phyloP scores from a whole-genome alignment of 2,329 filamentous ascomycete genomes.

The Scleromitrula shiraiana region DNA sequence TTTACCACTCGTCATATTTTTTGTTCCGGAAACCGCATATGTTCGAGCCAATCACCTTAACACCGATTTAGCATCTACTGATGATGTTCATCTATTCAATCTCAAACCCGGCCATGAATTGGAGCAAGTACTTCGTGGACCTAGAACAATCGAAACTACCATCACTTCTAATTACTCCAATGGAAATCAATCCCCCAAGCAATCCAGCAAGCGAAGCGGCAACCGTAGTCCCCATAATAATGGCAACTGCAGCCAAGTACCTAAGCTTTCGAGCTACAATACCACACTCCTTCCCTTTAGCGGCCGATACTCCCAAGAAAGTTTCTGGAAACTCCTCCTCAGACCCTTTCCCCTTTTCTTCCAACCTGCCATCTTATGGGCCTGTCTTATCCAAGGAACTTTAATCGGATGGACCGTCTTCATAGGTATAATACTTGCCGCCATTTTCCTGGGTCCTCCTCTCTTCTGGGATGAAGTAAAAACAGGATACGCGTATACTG shows the following conservation, averaged over 20 bases:
- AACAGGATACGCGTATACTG: slow-evolving; percentile 81
- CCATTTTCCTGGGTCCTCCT: slow-evolving; percentile 72
- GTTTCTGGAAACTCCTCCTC: slow-evolving; percentile 55
- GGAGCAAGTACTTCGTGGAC: not conserved
- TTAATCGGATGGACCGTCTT: slow-evolving; percentile 96
- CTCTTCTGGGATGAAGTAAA: slow-evolving; percentile 74
- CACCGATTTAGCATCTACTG: slow-evolving; percentile 47
- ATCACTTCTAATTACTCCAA: slow-evolving; percentile 3
- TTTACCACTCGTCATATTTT: slow-evolving; percentile 64
- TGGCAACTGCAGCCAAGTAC: slow-evolving; percentile 23
- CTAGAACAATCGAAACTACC: slow-evolving; percentile 4
- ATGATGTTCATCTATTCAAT: slow-evolving; percentile 12
- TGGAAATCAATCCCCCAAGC: not conserved
- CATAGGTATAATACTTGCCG: slow-evolving; percentile 75
- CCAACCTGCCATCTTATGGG: slow-evolving; percentile 81
- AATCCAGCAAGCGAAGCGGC: not conserved
- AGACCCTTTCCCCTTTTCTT: slow-evolving; percentile 76
- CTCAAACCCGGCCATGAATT: slow-evolving; percentile 7
- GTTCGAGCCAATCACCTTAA: slow-evolving; percentile 59
- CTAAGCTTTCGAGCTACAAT: slow-evolving; percentile 37
- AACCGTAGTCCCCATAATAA: not conserved
- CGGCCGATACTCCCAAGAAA: slow-evolving; percentile 72
- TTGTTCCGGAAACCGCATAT: slow-evolving; percentile 81
- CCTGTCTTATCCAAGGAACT: slow-evolving; percentile 70
- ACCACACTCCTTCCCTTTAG: slow-evolving; percentile 65